Conservation (phyloP, 1,284 basidiomycete genomes). For the Anthracocystis panici-leucophaei region DNA sequence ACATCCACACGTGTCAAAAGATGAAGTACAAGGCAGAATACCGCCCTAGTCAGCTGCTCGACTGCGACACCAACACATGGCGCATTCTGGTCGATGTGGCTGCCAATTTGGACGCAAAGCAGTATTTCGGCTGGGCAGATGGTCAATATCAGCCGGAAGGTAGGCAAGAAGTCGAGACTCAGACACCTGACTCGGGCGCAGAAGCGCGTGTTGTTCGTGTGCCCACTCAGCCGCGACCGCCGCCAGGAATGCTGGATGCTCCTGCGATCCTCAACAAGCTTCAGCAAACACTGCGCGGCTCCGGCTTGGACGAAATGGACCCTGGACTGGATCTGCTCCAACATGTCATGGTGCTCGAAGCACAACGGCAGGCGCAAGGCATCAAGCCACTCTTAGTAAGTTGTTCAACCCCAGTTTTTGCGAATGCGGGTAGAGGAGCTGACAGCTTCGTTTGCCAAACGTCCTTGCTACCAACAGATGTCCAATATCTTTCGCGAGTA, state of each 20-base stretch:
- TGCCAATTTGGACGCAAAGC: conserved; percentile 16
- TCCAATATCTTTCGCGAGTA: conserved; percentile 19
- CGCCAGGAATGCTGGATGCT: conserved; percentile 68
- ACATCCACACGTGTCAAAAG: conserved; percentile 77
- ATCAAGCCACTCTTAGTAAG: conserved; percentile 38
- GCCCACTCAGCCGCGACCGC: conserved; percentile 51
- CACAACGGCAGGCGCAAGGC: conserved; percentile 24
- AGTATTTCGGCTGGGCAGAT: conserved; percentile 22
- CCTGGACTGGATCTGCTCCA: conserved; percentile 17
- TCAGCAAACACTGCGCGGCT: conserved; percentile 5
- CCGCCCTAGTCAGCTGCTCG: conserved; percentile 84
- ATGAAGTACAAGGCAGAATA: conserved; percentile 98
- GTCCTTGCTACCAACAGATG: conserved; percentile 3
- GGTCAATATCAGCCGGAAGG: neutral
- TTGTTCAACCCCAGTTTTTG: neutral
- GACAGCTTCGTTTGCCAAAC: neutral
- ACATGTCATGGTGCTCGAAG: conserved; percentile 26
- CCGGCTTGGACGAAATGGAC: neutral
- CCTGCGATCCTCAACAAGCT: conserved; percentile 40
- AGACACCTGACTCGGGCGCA: conserved; percentile 24
- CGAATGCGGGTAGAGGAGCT: neutral
- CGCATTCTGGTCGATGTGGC: conserved; percentile 13
- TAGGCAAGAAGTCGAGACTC: neutral
- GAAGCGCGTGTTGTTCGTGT: conserved; percentile 29
- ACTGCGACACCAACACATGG: conserved; percentile 70